Evolutionary conservation across 2,329 filamentous ascomycete genomes (phyloP), one percentile per base, ranked within the genome.

Genomic region (Apiospora hydei): DNA sequence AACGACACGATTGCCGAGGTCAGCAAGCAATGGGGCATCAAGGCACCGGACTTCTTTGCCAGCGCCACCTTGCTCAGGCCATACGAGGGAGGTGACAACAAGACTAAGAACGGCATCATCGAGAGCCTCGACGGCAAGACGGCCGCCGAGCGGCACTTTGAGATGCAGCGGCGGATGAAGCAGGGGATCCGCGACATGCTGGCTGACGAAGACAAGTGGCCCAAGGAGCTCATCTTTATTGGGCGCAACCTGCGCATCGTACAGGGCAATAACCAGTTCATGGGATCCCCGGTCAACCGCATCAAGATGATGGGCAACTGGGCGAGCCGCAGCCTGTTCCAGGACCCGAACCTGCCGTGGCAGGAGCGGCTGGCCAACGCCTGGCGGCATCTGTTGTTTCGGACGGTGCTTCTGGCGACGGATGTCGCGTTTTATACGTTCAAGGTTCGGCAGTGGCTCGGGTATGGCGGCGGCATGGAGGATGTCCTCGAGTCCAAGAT

Each of bases 261-360:
- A 2, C 95, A 98, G 82, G 94, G 92, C 7, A 97, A 97, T 82
- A 97, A 98, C 81, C 94, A 97, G 80, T 96, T 93, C 82, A 88
- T 98, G 69, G 95, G 95, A 30, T 94, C 92, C 0, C 95, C 95
- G 0, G 94, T 98, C 61, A 98, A 98, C 82, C 87, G 96, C 1
- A 90, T 98, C 82, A 98, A 98, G 84, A 95, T 97, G 81, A 98
- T 96, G 74, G 95, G 95, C 30, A 87, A 91, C 72, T 98, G 96
- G 96, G 96, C 96, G 0, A 94, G 91, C 73, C 87, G 93, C 30
- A 95, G 94, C 70, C 84, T 98, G n/a, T 92, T 92, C 34, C 91
- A 97, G 82, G 91, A 92, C 75, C 87, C 85, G 21, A 89, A 93
- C 79, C 84, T 94, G 71, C 88, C 88, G 3, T 85, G 89, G 72